A percentile compares a stretch with the other conserved stretches of the same genome.
These are phyloP conservation scores for Alternaria triticina DNA, from an alignment of 2,329 filamentous ascomycete genomes.

Conservation along the genomic window DNA sequence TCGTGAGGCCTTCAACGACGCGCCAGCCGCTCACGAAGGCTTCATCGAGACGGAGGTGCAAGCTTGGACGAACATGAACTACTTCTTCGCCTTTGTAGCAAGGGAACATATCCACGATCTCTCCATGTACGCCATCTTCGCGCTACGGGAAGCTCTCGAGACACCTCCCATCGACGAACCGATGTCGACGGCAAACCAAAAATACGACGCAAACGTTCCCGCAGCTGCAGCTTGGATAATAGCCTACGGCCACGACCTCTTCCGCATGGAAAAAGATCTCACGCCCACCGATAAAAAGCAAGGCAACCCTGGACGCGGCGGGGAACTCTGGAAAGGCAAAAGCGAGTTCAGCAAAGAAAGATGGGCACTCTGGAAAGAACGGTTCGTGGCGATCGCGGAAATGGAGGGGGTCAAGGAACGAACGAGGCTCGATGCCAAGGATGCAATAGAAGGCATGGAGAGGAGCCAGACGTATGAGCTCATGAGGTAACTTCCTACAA, in stretches of 20 bases:
- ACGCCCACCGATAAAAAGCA: conserved; percentile 33
- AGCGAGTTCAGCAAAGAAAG: conserved; percentile 39
- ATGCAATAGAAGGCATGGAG: conserved; percentile 39
- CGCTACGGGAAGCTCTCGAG: conserved; percentile 39
- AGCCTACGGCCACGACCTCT: conserved; percentile 27
- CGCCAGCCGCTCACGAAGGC: conserved; percentile 23
- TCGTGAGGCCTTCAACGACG: conserved; percentile 42
- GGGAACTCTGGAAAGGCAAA: conserved; percentile 38
- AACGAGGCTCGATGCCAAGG: conserved; percentile 30
- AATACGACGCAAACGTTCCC: conserved; percentile 36
- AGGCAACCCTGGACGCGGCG: conserved; percentile 39
- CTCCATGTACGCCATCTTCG: conserved; percentile 38
- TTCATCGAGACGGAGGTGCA: conserved; percentile 29
- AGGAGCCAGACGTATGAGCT: conserved; percentile 30
- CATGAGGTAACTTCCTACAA: not conserved
- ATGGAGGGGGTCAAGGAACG: conserved; percentile 28
- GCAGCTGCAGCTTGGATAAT: conserved; percentile 41
- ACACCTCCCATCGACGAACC: conserved; percentile 19
- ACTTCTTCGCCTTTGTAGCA: conserved; percentile 37
- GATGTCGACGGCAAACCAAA: conserved; percentile 23
- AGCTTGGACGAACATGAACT: conserved; percentile 42
- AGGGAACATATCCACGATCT: conserved; percentile 18
- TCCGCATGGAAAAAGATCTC: conserved; percentile 33
- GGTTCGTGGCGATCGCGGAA: conserved; percentile 31
- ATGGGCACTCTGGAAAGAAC: conserved; percentile 43